These are phyloP conservation scores for Scedosporium aurantiacum DNA, from an alignment of 2,329 filamentous ascomycete species.

Conservation along the genomic window DNA sequence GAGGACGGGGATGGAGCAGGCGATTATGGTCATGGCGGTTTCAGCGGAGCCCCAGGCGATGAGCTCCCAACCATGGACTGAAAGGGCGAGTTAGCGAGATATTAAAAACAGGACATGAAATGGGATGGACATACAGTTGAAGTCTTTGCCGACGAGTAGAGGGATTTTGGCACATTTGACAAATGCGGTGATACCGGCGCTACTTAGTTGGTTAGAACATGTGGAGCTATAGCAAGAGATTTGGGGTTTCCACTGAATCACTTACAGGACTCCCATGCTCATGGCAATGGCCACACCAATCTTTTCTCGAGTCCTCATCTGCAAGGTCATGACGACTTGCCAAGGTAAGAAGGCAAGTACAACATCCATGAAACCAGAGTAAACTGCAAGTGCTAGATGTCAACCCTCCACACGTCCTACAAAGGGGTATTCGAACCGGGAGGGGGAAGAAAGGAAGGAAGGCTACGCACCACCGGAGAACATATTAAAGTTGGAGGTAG, in stretches of 20 bases:
- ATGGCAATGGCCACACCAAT: conserved; percentile 28
- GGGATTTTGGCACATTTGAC: conserved; percentile 18
- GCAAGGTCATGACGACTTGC: conserved; percentile 27
- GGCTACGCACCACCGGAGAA: conserved; percentile 4
- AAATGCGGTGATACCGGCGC: conserved; percentile 20
- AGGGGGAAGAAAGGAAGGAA: conserved; percentile 6
- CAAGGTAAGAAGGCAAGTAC: conserved; percentile 27
- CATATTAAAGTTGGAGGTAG: conserved; percentile 7
- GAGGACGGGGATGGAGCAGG: conserved; percentile 19
- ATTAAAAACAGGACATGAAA: not conserved
- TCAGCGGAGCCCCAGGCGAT: conserved; percentile 13
- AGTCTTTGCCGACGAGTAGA: not conserved
- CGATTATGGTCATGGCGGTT: conserved; percentile 12
- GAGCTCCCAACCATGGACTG: conserved; percentile 8
- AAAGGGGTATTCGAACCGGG: not conserved
- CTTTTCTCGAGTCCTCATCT: conserved; percentile 28
- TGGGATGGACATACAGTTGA: not conserved
- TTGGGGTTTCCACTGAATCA: not conserved
- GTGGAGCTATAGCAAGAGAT: not conserved
- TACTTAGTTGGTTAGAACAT: conserved; percentile 8
- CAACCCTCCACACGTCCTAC: not conserved
- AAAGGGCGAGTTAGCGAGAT: conserved; percentile 6
- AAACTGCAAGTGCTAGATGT: conserved; percentile 10
- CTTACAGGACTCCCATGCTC: conserved; percentile 31
- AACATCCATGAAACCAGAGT: conserved; percentile 26